Evolutionary conservation across 176 grass and related monocot species (phyloP).

Genomic region (Poa annua): DNA sequence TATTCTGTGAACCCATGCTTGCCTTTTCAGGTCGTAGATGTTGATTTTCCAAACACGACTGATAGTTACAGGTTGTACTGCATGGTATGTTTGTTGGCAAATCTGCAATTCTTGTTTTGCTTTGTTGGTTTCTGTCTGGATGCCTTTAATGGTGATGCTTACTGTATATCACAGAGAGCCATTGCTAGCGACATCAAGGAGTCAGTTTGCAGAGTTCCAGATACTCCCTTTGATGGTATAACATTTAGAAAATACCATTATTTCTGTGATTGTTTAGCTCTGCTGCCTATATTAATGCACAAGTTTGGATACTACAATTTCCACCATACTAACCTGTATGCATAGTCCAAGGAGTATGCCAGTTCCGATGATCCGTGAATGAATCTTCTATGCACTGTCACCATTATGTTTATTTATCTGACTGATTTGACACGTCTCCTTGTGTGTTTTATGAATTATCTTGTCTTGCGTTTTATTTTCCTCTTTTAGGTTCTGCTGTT

Average conservation of each 20-base stretch:
- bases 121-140: conserved; percentile 35
- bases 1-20: conserved; percentile 36
- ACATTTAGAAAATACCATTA: conserved; percentile 20
- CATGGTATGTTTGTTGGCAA: conserved; percentile 61
- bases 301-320: conserved; percentile 14
- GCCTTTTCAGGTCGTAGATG: conserved; percentile 75
- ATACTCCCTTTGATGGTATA: conserved; percentile 95
- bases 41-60: conserved; percentile 88
- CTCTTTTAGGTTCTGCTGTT: conserved; percentile 24
- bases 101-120: conserved; percentile 27
- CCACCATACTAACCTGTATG: neutral
- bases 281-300: neutral
- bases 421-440: conserved; percentile 10
- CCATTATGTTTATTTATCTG: conserved; percentile 11
- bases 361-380: neutral
- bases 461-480: conserved; percentile 12
- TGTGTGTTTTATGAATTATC: conserved; percentile 17
- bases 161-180: conserved; percentile 68
- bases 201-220: conserved; percentile 91
- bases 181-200: conserved; percentile 99
- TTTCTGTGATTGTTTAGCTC: conserved; percentile 24
- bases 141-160: conserved; percentile 25
- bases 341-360: conserved; percentile 2
- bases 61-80: conserved; percentile 92
- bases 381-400: conserved; percentile 12